These are phyloP conservation scores for Nicotiana tabacum DNA, from an alignment of 257 asterid species.

Conservation along the genomic window DNA sequence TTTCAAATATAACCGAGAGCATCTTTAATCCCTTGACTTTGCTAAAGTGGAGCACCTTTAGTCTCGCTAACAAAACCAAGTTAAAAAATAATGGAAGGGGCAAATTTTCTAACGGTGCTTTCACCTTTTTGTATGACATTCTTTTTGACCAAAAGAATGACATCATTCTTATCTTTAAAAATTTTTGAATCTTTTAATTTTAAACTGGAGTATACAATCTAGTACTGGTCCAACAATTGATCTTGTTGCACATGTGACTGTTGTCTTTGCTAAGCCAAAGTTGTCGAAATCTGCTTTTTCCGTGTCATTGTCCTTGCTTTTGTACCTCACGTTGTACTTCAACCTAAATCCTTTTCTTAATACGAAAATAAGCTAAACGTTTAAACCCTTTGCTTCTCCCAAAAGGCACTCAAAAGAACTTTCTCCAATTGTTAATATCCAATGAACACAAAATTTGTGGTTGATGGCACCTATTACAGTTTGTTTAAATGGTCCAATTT, in stretches of 20 bases:
- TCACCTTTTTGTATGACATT: too few relatives aligned
- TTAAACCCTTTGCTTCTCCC: constrained; percentile 6
- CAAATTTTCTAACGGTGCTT: too few relatives aligned
- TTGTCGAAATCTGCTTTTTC: background rate
- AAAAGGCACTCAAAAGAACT: background rate
- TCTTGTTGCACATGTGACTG: background rate
- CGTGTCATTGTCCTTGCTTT: background rate
- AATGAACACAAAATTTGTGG: background rate
- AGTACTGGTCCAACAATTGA: background rate
- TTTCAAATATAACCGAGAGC: too few relatives aligned
- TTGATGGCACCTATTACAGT: background rate
- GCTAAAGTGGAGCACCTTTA: too few relatives aligned
- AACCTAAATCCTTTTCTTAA: background rate
- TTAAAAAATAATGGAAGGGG: too few relatives aligned
- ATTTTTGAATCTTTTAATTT: too few relatives aligned
- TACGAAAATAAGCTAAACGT: background rate
- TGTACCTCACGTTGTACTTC: background rate
- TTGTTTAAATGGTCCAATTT: background rate
- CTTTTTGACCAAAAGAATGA: too few relatives aligned
- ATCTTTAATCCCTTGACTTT: too few relatives aligned
- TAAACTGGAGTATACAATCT: too few relatives aligned
- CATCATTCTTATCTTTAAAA: too few relatives aligned
- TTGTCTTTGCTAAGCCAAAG: background rate
- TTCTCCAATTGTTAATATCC: background rate
- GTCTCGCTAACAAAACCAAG: too few relatives aligned